Conservation (phyloP, 148 eudicot genomes). For the Amaranthus palmeri region DNA sequence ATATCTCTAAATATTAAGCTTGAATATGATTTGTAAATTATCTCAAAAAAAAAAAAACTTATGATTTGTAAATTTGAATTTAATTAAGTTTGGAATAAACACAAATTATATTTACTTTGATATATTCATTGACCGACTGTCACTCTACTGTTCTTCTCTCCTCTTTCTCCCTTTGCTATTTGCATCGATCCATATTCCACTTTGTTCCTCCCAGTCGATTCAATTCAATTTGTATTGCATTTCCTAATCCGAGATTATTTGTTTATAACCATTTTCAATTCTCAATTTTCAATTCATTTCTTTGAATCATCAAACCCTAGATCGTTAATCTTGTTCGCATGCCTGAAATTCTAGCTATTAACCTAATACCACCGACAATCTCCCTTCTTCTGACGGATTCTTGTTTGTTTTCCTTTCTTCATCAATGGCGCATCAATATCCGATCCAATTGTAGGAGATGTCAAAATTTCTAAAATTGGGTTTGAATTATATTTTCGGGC, state of each 20-base stretch:
- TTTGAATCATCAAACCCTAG: conserved; percentile 1
- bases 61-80: too few relatives aligned
- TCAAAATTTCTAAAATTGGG: too few relatives aligned
- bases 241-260: neutral
- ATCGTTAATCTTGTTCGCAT: conserved; percentile 2
- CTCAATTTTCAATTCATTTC: neutral
- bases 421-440: conserved; percentile 3
- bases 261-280: neutral
- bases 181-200: neutral
- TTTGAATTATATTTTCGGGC: neutral
- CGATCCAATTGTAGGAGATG: conserved; percentile 8
- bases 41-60: too few relatives aligned
- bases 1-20: too few relatives aligned
- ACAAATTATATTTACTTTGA: too few relatives aligned
- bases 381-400: neutral
- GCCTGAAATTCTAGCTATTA: neutral
- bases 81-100: too few relatives aligned
- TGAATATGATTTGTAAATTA: too few relatives aligned
- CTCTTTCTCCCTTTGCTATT: neutral
- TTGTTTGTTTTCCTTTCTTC: neutral
- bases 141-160: neutral
- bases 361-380: too few relatives aligned
- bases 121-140: too few relatives aligned
- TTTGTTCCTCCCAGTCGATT: neutral
- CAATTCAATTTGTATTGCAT: neutral